Evolutionary conservation across 768 basidiomycete species (phyloP), one percentile per base, ranked within the genome.

Genomic region (Heimioporus sp.): DNA sequence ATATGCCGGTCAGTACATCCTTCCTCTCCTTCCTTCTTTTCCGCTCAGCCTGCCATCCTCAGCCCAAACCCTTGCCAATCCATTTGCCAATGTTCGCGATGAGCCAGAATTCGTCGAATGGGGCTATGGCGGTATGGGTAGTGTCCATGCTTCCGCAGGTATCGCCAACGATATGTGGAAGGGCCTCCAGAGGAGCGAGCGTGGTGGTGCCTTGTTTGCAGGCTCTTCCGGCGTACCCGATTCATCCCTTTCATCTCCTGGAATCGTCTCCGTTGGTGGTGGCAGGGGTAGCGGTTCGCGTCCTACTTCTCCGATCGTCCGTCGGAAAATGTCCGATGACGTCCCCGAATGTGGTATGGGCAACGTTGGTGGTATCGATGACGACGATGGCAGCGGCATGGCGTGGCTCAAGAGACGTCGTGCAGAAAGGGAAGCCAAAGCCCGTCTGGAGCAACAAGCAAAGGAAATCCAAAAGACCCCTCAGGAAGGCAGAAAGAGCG

Each of bases 101-200:
- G 80, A 84, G 0, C 87, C 87, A 31, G 87, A 87, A 64, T 95
- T 95, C 59, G 90, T 92, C 15, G 92, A 95, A 68, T 95, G 92
- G 92, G 92, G 92, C 0, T 90, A 87, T 52, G 89, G 89, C 31
- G 89, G 89, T 3, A 86, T 92, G 86, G 92, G 92, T 24, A 80
- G 78, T 34, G 76, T 76, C 1, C 45, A 62, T 3, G 62, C 61
- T 20, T 63, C 66, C 15, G 60, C 46, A 5, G 69, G 59, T 10
- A 54, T 64, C 30, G 67, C 60, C 17, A 67, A 63, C 31, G 64
- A 66, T 20, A 58, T 62, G 43, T 67, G 66, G 63, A 65, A 54
- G 30, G 65, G 61, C 0, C 4, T 70, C 1, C 65, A 69, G 35
- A 51, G 58, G 40, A 60, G 59, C 4, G 64, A 62, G 24, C 63